Base-by-base conservation (phyloP, 768 basidiomycete species). In the Hortiboletus campestris region DNA sequence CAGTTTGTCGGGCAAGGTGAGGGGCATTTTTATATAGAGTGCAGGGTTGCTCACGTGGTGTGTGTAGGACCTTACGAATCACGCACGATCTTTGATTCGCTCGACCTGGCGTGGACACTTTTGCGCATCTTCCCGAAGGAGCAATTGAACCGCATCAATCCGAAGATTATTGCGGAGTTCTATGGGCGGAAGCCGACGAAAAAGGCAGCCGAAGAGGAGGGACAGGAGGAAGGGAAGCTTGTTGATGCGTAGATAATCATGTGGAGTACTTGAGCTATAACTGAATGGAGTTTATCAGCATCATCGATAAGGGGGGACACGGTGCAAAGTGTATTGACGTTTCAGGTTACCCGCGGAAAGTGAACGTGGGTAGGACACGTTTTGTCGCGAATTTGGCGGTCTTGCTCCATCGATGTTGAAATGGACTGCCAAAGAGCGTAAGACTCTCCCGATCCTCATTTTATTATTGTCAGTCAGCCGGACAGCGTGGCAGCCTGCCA, bases 41-140 rank as follows among this genome's bases (percentile, higher is more conserved):
- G 29, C 17, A 19, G 14, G 11, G 41, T 10, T 22, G 35, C 22
- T 65, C 42, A 68, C 55, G 56, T 51, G 40, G 48, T 4, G 51
- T 55, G 25, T 49, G 35, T 67, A 95, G 93, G 94, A 53, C 82
- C 91, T 29, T 96, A 96, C 74, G 97, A 98, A 75, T 88, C 94
- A 46, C 86, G 97, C 56, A 92, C 91, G 49, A 89, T 99, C 75
- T 97, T 97, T 70, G 96, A 99, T 66, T 95, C 94, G 48, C 83
- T 99, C 42, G 97, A 99, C 75, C 80, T 98, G 52, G 97, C 94
- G 20, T 99, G 97, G 97, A 88, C 89, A 22, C 75, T 99, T 49
- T 81, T 99, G 63, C 89, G 97, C 63, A 96, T 96, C 70, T 99
- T 98, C 91, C 97, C 97, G 57, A 94, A 95, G 75, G 96, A 98